Conservation (phyloP, 1,284 basidiomycete genomes). For the Ustilago crameri region DNA sequence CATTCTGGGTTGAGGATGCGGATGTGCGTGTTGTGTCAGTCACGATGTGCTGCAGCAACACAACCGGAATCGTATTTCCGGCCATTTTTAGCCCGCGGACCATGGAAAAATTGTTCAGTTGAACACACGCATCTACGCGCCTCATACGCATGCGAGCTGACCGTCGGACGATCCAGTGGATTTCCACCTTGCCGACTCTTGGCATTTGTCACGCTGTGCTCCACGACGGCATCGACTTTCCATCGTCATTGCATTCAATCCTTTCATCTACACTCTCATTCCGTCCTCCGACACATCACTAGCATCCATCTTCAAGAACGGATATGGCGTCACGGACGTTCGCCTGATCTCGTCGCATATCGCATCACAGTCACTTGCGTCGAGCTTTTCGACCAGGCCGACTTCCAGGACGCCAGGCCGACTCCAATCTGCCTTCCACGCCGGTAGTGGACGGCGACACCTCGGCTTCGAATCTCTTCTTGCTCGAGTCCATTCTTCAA, state of each 20-base stretch:
- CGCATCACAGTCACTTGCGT: too few species aligned
- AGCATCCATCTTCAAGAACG: too few species aligned
- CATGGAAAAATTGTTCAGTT: background rate
- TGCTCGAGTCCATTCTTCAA: background rate
- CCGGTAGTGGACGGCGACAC: too few species aligned
- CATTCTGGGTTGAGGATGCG: too few species aligned
- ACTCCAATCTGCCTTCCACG: too few species aligned
- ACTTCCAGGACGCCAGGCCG: too few species aligned
- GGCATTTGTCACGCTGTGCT: background rate
- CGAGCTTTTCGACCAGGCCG: too few species aligned
- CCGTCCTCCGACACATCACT: too few species aligned
- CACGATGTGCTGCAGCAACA: background rate
- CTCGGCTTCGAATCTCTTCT: too few species aligned
- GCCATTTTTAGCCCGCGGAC: background rate
- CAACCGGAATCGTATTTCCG: background rate
- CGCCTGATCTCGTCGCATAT: too few species aligned
- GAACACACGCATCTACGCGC: background rate
- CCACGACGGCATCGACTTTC: background rate
- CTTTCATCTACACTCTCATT: background rate
- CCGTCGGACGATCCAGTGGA: background rate
- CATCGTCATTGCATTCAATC: background rate
- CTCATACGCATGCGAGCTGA: background rate
- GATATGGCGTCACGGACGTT: too few species aligned
- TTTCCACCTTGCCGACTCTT: background rate
- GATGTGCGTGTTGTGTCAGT: too few species aligned